Percentiles rank a stretch among this genome's conserved stretches.
Evolutionary conservation across 192 early-diverging fungal genomes (phyloP).

Genomic region (Coemansia asiatica): DNA sequence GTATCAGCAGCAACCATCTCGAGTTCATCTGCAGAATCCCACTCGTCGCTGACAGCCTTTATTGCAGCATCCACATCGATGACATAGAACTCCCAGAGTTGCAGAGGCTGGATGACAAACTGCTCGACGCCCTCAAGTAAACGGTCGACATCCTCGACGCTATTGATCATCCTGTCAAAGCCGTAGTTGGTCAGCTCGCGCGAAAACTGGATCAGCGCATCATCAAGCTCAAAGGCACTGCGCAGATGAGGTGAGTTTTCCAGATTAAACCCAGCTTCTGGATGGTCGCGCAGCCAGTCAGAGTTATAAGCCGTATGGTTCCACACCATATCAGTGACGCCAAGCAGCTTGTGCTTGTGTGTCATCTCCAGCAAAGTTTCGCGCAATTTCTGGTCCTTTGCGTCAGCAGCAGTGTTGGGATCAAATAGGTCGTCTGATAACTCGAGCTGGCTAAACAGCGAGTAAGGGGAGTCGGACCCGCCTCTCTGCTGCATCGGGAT

Average conservation of each 20-base stretch:
- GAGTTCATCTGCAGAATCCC: constrained; percentile 16
- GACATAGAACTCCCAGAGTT: constrained; percentile 89
- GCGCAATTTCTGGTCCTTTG: constrained; percentile 64
- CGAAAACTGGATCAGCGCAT: constrained; percentile 74
- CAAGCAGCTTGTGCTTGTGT: constrained; percentile 69
- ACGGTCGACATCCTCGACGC: constrained; percentile 64
- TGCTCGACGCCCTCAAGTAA: constrained; percentile 62
- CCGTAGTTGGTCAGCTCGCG: constrained; percentile 57
- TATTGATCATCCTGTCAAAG: constrained; percentile 58
- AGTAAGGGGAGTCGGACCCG: constrained; percentile 94
- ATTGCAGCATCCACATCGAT: constrained; percentile 62
- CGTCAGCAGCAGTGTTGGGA: constrained; percentile 39
- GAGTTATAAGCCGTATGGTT: constrained; percentile 96
- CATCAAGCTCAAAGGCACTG: constrained; percentile 91
- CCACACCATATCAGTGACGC: constrained; percentile 94
- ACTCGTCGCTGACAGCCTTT: constrained; percentile 44
- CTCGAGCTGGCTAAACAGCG: constrained; percentile 92
- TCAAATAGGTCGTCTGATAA: constrained; percentile 87
- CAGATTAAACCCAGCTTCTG: constrained; percentile 96
- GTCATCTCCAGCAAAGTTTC: constrained; percentile 61
- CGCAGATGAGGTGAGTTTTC: constrained; percentile 90
- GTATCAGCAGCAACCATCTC: constrained; percentile 8
- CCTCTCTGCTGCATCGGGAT: constrained; percentile 92
- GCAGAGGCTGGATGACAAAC: constrained; percentile 60
- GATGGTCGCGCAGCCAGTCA: constrained; percentile 92